A percentile compares a stretch with the other conserved stretches of the same genome.
Evolutionary conservation across 108 stramenopile species (phyloP).

Genomic region (Heterococcus sp.): DNA sequence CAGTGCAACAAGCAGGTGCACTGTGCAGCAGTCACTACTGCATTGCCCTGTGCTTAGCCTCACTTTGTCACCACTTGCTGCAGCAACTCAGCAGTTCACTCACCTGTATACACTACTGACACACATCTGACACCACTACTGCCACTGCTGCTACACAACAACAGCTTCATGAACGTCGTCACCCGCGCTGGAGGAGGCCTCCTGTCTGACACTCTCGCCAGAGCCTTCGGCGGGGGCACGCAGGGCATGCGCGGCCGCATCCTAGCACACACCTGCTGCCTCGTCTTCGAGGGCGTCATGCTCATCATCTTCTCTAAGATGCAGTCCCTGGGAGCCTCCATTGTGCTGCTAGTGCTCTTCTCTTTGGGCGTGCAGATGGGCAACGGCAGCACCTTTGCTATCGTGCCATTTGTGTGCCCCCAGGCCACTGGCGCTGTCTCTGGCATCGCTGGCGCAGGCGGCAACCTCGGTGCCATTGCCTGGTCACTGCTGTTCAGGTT

Average conservation of each 20-base stretch:
- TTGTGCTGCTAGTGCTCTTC: slow-evolving; percentile 71
- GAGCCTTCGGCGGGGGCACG: slow-evolving; percentile 3
- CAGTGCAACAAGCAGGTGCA: too few relatives aligned
- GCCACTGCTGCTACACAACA: background rate
- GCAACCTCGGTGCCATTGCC: slow-evolving; percentile 71
- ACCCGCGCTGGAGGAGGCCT: background rate
- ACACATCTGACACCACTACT: background rate
- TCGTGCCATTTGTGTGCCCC: slow-evolving; percentile 78
- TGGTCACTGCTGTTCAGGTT: slow-evolving; percentile 40
- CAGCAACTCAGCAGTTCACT: background rate
- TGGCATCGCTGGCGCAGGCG: slow-evolving; percentile 75
- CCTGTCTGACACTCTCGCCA: slow-evolving; percentile 1
- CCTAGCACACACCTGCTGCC: slow-evolving; percentile 53
- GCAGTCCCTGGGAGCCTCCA: slow-evolving; percentile 55
- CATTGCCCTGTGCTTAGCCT: background rate
- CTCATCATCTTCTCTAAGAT: slow-evolving; percentile 63
- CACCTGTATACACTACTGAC: background rate
- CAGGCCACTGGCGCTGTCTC: slow-evolving; percentile 69
- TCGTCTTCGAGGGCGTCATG: slow-evolving; percentile 66
- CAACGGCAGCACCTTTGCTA: slow-evolving; percentile 70
- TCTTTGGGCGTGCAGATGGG: slow-evolving; percentile 74
- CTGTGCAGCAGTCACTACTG: too few relatives aligned
- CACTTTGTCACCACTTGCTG: background rate
- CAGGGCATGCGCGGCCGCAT: slow-evolving; percentile 73
- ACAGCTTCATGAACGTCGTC: background rate